Evolutionary conservation across 192 early-diverging fungal species (phyloP).

Genomic region (Phycomyces nitens): DNA sequence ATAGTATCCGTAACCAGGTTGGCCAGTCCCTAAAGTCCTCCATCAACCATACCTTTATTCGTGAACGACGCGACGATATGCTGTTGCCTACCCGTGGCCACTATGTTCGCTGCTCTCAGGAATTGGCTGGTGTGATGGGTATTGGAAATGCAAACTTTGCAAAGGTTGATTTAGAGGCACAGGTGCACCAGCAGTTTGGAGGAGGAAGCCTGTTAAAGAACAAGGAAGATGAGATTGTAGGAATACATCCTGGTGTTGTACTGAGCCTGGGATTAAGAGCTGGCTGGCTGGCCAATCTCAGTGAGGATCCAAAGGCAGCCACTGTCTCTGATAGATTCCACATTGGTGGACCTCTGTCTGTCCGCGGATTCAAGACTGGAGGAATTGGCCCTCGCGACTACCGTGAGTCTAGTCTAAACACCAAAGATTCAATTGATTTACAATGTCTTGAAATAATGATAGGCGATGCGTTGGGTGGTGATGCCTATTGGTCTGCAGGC

Average conservation of each 20-base stretch:
- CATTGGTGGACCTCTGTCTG: conserved; percentile 79
- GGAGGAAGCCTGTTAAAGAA: conserved; percentile 25
- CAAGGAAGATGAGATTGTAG: conserved; percentile 15
- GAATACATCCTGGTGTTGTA: conserved; percentile 26
- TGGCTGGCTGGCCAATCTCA: conserved; percentile 34
- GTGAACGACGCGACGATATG: conserved; percentile 78
- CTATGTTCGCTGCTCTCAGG: conserved; percentile 48
- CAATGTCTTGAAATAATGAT: too few relatives aligned
- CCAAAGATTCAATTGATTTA: too few relatives aligned
- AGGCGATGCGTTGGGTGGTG: conserved; percentile 85
- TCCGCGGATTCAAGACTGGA: conserved; percentile 84
- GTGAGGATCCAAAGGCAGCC: conserved; percentile 52
- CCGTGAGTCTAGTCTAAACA: not conserved
- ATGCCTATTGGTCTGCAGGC: conserved; percentile 75
- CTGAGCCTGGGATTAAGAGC: conserved; percentile 19
- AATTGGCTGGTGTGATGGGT: conserved; percentile 78
- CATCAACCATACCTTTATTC: conserved; percentile 58
- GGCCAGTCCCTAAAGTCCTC: conserved; percentile 72
- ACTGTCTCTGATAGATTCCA: conserved; percentile 83
- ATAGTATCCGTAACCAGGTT: conserved; percentile 36
- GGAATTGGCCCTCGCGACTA: conserved; percentile 87
- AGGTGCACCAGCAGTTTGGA: conserved; percentile 19
- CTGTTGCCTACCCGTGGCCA: conserved; percentile 77
- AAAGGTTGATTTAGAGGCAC: conserved; percentile 66
- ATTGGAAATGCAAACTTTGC: conserved; percentile 67